phyloP scores from a whole-genome alignment of 805 yeast genomes.

The Lachancea lanzarotensis region DNA sequence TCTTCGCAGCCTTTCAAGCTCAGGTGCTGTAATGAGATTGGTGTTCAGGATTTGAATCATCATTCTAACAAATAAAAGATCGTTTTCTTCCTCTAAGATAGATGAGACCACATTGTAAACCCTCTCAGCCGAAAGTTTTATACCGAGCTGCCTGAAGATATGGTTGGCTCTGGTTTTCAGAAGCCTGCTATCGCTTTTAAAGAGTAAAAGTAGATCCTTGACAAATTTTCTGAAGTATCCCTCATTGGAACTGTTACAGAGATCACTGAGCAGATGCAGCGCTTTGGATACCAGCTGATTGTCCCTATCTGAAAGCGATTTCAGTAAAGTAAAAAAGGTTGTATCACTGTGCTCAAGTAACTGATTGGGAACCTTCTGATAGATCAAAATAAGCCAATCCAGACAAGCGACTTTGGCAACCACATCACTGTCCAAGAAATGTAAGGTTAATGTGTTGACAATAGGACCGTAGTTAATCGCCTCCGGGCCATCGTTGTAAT shows the following conservation, averaged over 20 bases:
- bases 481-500: conserved; percentile 20
- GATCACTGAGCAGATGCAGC: conserved; percentile 22
- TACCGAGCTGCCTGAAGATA: conserved; percentile 77
- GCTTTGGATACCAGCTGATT: conserved; percentile 28
- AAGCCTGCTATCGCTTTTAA: conserved; percentile 61
- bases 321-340: conserved; percentile 69
- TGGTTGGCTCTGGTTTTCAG: conserved; percentile 73
- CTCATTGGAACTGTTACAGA: conserved; percentile 45
- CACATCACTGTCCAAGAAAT: conserved; percentile 69
- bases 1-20: conserved; percentile 61
- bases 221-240: conserved; percentile 70
- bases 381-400: conserved; percentile 84
- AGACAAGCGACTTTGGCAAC: conserved; percentile 75
- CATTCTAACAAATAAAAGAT: conserved; percentile 64
- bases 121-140: conserved; percentile 72
- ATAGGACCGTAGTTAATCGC: conserved; percentile 43
- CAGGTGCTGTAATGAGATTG: conserved; percentile 80
- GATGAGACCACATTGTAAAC: conserved; percentile 76
- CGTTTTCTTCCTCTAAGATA: conserved; percentile 54
- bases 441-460: conserved; percentile 64
- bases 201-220: conserved; percentile 59
- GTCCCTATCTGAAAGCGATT: conserved; percentile 56
- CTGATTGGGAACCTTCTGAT: conserved; percentile 57
- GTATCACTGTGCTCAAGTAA: conserved; percentile 51
- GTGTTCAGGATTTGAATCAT: conserved; percentile 85